These are phyloP conservation scores for Phytophthora uliginosa DNA, from an alignment of 352 stramenopile genomes.

Conservation along the genomic window DNA sequence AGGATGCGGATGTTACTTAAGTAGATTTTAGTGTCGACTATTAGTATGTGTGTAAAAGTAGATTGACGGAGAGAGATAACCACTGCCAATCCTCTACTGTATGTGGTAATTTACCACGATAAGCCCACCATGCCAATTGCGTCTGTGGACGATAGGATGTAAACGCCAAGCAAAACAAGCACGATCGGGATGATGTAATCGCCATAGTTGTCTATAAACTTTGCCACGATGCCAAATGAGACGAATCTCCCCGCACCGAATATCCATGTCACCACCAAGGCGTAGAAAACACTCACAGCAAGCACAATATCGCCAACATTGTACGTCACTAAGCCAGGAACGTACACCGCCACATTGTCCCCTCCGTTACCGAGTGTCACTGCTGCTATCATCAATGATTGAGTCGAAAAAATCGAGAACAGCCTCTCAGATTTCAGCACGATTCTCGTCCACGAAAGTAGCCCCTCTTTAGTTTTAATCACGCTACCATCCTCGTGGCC, in stretches of 20 bases:
- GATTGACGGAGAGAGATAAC: too few species aligned
- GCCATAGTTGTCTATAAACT: conserved; percentile 8
- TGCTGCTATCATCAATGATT: conserved; percentile 5
- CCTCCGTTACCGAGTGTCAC: conserved; percentile 13
- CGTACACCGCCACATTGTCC: conserved; percentile 9
- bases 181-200: conserved; percentile 4
- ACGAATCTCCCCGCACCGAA: conserved; percentile 5
- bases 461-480: neutral
- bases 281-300: conserved; percentile 10
- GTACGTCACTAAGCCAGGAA: conserved; percentile 3
- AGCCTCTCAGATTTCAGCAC: neutral
- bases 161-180: conserved; percentile 4
- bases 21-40: too few species aligned
- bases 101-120: too few species aligned
- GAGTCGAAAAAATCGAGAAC: neutral
- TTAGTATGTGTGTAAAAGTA: too few species aligned
- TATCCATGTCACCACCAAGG: conserved; percentile 4
- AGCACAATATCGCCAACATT: neutral
- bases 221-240: conserved; percentile 1
- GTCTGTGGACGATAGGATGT: conserved; percentile 8
- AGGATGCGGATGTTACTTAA: too few species aligned
- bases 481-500: too few species aligned
- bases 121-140: neutral
- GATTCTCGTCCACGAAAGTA: neutral
- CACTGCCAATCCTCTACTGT: too few species aligned